Evolutionary conservation across 1,284 basidiomycete species (phyloP), one percentile per base, ranked within the genome.

Genomic region (Trichosporon sp.): DNA sequence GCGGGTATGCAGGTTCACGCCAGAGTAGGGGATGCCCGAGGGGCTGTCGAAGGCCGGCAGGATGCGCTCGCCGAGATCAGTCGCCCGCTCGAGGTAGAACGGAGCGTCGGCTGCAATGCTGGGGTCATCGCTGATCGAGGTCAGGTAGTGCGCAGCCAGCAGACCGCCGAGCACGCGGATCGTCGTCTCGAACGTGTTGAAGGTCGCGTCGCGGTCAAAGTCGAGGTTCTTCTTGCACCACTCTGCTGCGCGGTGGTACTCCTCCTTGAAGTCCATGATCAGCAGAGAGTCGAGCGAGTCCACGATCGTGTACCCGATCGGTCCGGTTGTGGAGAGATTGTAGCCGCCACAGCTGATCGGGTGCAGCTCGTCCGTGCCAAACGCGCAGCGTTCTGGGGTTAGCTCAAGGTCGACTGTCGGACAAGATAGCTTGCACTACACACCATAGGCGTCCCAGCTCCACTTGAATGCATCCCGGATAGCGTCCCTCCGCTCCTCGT

Each of bases 171-270:
- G 82, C 2, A 91, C 84, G 21, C 91, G 87, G 56, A 92, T 92
- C 0, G 90, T 91, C 0, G 88, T 90, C 86, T 98, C 95, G 71
- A 98, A 98, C 0, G 91, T 93, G 77, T 89, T 97, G 78, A 92
- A 91, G 19, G 85, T 81, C 11, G 85, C 92, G 72, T 93, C 88
- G 11, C 87, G 84, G 36, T 95, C 88, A 74, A 96, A 94, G 9
- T 84, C 80, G 52, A 97, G 80, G 34, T 86, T 82, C 27, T 84
- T 82, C 27, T 82, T 83, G 19, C 96, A 85, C 94, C 95, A 97
- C 44, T 86, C 75, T 14, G 88, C 82, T 0, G 94, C 91, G 11
- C 89, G 84, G 56, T 82, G 68, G 73, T 93, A 94, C 77, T 95
- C 94, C 0, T 88, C 86, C 10, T 86, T 78, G 11, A 95, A 83